Evolutionary conservation across 805 yeast species (phyloP).

Genomic region (Candida odintsovae): DNA sequence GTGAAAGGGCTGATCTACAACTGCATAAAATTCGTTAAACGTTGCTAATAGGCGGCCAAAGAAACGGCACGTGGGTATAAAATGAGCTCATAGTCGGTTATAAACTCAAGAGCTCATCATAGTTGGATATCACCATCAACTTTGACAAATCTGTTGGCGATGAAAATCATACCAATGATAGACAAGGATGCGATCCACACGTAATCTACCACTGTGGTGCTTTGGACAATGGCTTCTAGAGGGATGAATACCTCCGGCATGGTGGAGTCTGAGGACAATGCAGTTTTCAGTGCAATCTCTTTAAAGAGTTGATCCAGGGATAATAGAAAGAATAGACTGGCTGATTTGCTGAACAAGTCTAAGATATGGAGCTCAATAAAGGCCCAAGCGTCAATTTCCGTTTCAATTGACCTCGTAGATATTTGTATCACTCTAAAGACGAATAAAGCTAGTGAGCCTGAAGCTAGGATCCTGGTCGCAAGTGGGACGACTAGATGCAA

Average conservation of each 20-base stretch:
- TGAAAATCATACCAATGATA: conserved; percentile 3
- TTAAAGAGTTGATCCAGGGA: neutral
- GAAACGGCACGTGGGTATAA: neutral
- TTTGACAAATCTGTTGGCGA: neutral
- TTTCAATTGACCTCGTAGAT: neutral
- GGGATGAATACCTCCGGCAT: neutral
- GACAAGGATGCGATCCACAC: neutral
- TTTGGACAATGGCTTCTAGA: neutral
- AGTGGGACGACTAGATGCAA: neutral
- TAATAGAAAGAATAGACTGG: neutral
- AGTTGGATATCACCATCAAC: neutral
- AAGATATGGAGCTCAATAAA: neutral
- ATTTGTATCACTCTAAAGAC: neutral
- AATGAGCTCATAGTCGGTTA: too few relatives aligned
- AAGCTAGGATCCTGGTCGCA: neutral
- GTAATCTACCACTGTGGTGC: neutral
- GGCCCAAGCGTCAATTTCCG: neutral
- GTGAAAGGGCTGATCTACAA: too few relatives aligned
- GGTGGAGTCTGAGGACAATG: neutral
- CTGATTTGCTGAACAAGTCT: neutral
- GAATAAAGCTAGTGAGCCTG: neutral
- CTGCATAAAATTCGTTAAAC: too few relatives aligned
- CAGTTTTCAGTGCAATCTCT: neutral
- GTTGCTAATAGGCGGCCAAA: neutral
- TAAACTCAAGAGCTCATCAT: too few relatives aligned